These are phyloP conservation scores for Nicotiana knightiana DNA, from an alignment of 257 asterid species.

Conservation along the genomic window DNA sequence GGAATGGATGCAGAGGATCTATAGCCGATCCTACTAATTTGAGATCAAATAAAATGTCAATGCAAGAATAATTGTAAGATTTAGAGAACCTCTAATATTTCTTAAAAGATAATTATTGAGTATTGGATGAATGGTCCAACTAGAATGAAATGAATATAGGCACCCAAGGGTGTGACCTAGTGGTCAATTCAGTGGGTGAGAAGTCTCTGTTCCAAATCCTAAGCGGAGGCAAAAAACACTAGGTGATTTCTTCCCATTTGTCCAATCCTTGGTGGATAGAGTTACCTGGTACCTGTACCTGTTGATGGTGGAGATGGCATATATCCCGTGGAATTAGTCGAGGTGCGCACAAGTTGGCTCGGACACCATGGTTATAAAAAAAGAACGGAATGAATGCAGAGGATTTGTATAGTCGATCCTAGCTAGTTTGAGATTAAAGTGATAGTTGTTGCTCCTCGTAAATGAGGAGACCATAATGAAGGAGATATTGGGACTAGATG, in stretches of 20 bases:
- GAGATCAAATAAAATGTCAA: background rate
- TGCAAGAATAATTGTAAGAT: background rate
- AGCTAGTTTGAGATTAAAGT: conserved; percentile 4
- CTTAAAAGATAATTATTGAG: background rate
- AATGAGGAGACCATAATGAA: background rate
- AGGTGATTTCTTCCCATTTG: no score
- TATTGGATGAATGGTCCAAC: background rate
- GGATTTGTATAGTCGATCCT: background rate
- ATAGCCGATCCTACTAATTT: background rate
- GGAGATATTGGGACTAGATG: background rate
- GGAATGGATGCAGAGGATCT: background rate
- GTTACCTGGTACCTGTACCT: no score
- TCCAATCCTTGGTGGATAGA: no score
- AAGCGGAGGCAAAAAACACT: no score
- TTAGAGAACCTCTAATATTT: background rate
- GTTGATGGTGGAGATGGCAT: no score
- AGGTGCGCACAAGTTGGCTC: no score
- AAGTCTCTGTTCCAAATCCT: no score
- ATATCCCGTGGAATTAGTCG: no score
- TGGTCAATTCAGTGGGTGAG: no score
- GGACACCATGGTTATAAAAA: no score
- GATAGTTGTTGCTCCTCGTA: background rate
- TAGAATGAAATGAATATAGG: background rate
- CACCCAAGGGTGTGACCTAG: no score
- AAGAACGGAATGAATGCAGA: background rate